Evolutionary conservation across 2,329 filamentous ascomycete species (phyloP), one percentile per base, ranked within the genome.

Genomic region (Colletotrichum viniferum): DNA sequence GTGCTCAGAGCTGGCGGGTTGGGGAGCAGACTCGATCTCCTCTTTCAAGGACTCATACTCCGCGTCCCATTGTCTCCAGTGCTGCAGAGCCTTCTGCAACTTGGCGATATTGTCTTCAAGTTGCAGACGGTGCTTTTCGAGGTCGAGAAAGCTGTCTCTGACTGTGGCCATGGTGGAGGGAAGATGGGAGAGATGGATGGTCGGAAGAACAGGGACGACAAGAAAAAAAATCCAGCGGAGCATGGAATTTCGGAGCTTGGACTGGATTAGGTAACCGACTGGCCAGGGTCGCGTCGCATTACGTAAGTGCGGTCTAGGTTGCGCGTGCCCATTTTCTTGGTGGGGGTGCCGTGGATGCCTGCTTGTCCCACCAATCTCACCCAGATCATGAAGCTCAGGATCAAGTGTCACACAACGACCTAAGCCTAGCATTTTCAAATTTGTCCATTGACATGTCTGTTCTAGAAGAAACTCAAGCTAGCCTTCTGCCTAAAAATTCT

Each of bases 41-140:
- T 97, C 95, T 82, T 94, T 96, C 77, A 98, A 89, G 28, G 93
- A 92, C 82, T 98, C 95, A 84, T 98, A 98, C 83, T 98, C 96
- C 63, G 94, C 92, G 82, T 98, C 96, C 91, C 95, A 97, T 70
- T 93, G 93, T 78, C 95, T 94, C 96, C 96, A 99, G 86, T 98
- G 94, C 77, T 92, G 92, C 69, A 98, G 89, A 8, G 94, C 93
- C 80, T 94, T 92, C 71, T 91, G 91, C 24, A 98, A 90, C 82
- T 95, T 92, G 65, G 89, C 86, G 62, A 98, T 90, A 78, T 93
- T 95, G 48, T 92, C 90, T 83, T 98, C 95, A 9, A 98, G 92
- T 76, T 92, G 89, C 78, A 90, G 87, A 18, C 95, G 91, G 81
- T 96, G 94, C 76, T 90, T 90, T 83, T 98, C 95, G 56, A 98